Evolutionary conservation across 2,329 filamentous ascomycete species (phyloP), one percentile per base, ranked within the genome.

Genomic region (Xylaria polymorpha): DNA sequence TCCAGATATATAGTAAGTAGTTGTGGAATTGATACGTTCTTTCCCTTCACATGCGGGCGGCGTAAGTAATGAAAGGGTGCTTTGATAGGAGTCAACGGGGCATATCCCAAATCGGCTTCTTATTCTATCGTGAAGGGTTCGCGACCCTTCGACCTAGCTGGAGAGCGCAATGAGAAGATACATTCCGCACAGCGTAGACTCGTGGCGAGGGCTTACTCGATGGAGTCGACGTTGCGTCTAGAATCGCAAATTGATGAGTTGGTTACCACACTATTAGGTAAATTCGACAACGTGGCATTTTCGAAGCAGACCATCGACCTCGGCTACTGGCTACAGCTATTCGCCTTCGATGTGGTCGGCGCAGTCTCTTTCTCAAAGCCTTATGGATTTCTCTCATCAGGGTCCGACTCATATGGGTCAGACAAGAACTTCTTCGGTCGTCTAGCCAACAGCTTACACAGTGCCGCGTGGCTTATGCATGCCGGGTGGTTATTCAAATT

Each of bases 151-250:
- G 71, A 72, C 51, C 43, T 73, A 18, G 61, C 61, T 1, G 64
- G 57, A 12, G 69, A 73, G 39, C 66, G 65, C 32, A 68, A 60
- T 39, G 71, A 72, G 44, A 70, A 72, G 39, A 48, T 72, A 12
- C 70, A 73, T 51, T 46, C 56, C 5, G 61, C 61, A 18, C 71
- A 73, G 41, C 67, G 71, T 32, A 67, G 65, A 37, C 67, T 72
- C 4, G 71, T 73, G 2, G 70, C 71, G 4, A 63, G 70, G 10
- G 62, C 67, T 4, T 73, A 73, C 51, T 61, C 71, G 1, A 70
- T 73, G 71, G 71, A 72, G 20, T 73, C 70, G 2, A 70, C 64
- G 35, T 51, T 60, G 25, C 60, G 63, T n/a, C 60, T 73, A 3
- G 71, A 73, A 51, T 50, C 65, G 22, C 67, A 69, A n/a, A 41